These are phyloP conservation scores for Draba incana DNA, from an alignment of 345 rosid species.

Conservation along the genomic window DNA sequence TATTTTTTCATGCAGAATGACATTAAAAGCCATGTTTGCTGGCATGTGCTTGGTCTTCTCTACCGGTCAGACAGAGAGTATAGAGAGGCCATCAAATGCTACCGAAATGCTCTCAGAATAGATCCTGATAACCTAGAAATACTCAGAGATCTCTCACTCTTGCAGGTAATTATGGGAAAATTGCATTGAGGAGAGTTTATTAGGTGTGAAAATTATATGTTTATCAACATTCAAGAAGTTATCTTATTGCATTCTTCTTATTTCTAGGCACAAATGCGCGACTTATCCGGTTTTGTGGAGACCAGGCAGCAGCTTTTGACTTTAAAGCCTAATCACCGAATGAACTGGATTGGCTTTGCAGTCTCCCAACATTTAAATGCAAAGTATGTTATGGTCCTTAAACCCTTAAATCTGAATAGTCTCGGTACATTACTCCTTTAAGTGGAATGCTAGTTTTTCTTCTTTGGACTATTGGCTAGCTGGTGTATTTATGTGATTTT, in stretches of 20 bases:
- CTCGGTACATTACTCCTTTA: background rate
- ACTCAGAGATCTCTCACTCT: constrained; percentile 87
- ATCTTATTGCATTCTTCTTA: constrained; percentile 18
- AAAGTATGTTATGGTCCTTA: constrained; percentile 58
- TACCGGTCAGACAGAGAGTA: constrained; percentile 99
- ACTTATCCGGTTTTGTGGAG: constrained; percentile 92
- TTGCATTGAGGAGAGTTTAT: background rate
- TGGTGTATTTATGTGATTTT: constrained; percentile 15
- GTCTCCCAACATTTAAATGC: constrained; percentile 93
- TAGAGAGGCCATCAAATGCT: constrained; percentile 98
- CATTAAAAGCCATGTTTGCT: constrained; percentile 98
- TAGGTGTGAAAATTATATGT: constrained; percentile 11
- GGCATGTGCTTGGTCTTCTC: constrained; percentile 99
- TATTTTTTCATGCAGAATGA: constrained; percentile 77
- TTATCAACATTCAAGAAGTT: constrained; percentile 7
- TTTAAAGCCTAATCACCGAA: constrained; percentile 95
- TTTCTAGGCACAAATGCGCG: constrained; percentile 98
- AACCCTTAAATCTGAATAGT: constrained; percentile 14
- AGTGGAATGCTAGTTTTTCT: constrained; percentile 11
- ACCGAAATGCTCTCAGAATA: constrained; percentile 87
- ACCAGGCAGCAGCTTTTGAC: constrained; percentile 94
- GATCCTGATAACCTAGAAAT: constrained; percentile 99
- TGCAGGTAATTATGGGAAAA: constrained; percentile 66
- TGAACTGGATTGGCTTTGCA: constrained; percentile 99
- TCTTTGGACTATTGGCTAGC: constrained; percentile 14